Evolutionary conservation across 192 early-diverging fungal species (phyloP).

Genomic region (Jimgerdemannia flammicorona): DNA sequence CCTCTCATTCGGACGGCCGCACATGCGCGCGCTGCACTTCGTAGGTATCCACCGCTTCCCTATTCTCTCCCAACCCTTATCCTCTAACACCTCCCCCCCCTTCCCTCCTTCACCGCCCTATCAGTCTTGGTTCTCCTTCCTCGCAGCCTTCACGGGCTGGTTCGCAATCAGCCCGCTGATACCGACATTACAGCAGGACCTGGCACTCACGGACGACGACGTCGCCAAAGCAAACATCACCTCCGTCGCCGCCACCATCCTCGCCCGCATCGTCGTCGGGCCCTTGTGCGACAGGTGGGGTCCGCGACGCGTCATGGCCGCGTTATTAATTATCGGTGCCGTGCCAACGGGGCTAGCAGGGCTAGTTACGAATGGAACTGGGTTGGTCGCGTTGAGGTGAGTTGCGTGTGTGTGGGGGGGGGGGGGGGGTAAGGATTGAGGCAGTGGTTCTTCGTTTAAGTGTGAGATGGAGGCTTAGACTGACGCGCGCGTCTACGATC

Average conservation of each 20-base stretch:
- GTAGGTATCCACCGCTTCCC: too few species aligned
- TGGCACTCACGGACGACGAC: constrained; percentile 41
- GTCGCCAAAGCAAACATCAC: constrained; percentile 36
- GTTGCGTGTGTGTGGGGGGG: too few species aligned
- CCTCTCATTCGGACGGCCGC: too few species aligned
- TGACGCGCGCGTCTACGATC: too few species aligned
- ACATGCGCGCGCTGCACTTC: too few species aligned
- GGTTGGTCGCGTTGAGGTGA: constrained; percentile 35
- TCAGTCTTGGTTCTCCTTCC: constrained; percentile 37
- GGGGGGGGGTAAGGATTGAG: too few species aligned
- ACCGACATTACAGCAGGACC: constrained; percentile 47
- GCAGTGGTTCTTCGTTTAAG: too few species aligned
- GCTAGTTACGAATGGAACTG: constrained; percentile 36
- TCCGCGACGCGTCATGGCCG: constrained; percentile 48
- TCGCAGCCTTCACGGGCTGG: constrained; percentile 46
- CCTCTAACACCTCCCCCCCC: too few species aligned
- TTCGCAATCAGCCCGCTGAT: constrained; percentile 58
- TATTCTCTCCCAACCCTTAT: too few species aligned
- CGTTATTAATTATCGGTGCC: constrained; percentile 47
- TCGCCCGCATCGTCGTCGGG: constrained; percentile 34
- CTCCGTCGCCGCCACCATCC: background rate
- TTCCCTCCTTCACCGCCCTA: too few species aligned
- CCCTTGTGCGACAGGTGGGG: constrained; percentile 43
- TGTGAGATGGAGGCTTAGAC: too few species aligned
- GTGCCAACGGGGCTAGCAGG: constrained; percentile 48